These are phyloP conservation scores for Blastobotrys terrestris DNA, from an alignment of 805 yeast genomes.

Conservation along the genomic window DNA sequence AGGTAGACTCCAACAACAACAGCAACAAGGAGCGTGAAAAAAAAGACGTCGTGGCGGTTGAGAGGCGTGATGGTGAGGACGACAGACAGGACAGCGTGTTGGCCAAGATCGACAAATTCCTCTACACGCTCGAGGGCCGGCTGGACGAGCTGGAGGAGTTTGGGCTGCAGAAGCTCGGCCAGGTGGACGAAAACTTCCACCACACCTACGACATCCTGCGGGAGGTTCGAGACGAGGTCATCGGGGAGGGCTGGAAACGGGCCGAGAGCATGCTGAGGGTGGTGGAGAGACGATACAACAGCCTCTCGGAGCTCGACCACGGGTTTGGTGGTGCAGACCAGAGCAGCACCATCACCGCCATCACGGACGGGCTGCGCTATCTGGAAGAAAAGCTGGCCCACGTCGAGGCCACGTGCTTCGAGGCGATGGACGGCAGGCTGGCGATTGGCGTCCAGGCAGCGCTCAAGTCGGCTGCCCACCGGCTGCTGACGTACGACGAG, in stretches of 20 bases:
- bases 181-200: slow-evolving; percentile 28
- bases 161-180: slow-evolving; percentile 25
- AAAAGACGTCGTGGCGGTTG: no score
- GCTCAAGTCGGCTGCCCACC: slow-evolving; percentile 25
- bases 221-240: slow-evolving; percentile 27
- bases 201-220: slow-evolving; percentile 24
- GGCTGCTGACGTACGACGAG: slow-evolving; percentile 73
- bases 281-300: slow-evolving; percentile 16
- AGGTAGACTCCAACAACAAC: no score
- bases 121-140: slow-evolving; percentile 21
- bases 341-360: slow-evolving; percentile 11
- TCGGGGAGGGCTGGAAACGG: slow-evolving; percentile 28
- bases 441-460: slow-evolving; percentile 17
- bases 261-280: slow-evolving; percentile 30
- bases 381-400: slow-evolving; percentile 30
- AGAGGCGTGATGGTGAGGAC: no score
- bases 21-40: not conserved
- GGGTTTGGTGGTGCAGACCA: not conserved
- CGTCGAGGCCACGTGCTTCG: slow-evolving; percentile 24
- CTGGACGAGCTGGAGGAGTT: slow-evolving; percentile 30
- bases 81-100: slow-evolving; percentile 11
- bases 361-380: slow-evolving; percentile 24
- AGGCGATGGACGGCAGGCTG: slow-evolving; percentile 5
- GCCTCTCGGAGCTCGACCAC: not conserved
- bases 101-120: slow-evolving; percentile 16